Base-by-base conservation (phyloP, 2,329 filamentous ascomycete species). In the Scolecobasidium constrictum region DNA sequence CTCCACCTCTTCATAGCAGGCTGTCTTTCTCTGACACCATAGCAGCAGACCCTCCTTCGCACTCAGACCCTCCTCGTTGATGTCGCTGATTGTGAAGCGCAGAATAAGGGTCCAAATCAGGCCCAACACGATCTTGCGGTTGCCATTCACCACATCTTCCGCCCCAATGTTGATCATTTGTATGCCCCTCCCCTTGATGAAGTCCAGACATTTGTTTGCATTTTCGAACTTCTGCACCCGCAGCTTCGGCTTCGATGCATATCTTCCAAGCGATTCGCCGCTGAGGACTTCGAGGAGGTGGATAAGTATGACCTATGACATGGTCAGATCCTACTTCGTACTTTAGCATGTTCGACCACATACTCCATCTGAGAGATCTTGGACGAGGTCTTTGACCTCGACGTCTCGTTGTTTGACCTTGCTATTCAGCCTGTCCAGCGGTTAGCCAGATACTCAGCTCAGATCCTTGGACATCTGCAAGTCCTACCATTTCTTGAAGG, bases 121-220 rank as follows among this genome's bases (percentile, higher is more conserved):
- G 21, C 92, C 92, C 21, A 98, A 72, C 47, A 96, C 94, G 57
- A 98, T 95, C 72, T 96, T 98, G 53, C 84, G 77, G 63, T 96
- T 98, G 26, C 92, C 92, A 62, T 98, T 90, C 21, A 98, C 92
- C 18, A 98, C 86, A 72, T 98, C 92, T 64, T 96, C 92, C 5
- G 92, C 92, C 42, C 92, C 92, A 56, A 96, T 96, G 54, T 98
- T 98, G 52, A 87, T 95, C 81, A 98, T 86, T 61, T 94, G 90
- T 49, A 98, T 96, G 16, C 86, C 82, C 53, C 87, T 73, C 45
- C 78, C 80, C 59, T 85, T 93, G 67, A 98, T 87, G 56, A 92
- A 98, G 63, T 95, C 81, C 48, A 98, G 78, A 39, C 86, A 86
- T 53, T 88, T 81, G 68, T 96, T 96, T 62, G 92, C 90, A 74